Conservation (phyloP, 768 basidiomycete genomes). For the Mycena latifolia region DNA sequence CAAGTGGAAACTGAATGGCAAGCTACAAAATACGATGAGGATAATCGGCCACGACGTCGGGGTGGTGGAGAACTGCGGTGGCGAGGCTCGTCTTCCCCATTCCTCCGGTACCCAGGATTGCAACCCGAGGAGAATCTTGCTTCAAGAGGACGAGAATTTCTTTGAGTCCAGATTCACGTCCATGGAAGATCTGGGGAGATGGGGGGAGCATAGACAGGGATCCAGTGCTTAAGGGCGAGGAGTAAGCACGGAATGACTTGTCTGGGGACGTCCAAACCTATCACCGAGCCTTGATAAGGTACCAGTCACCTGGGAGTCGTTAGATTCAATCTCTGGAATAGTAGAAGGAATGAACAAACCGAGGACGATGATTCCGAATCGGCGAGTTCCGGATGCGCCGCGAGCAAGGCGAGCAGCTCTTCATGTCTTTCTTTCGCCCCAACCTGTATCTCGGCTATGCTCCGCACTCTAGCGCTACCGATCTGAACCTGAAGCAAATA, state of each 20-base stretch:
- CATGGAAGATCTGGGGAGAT: constrained; percentile 1
- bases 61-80: no score
- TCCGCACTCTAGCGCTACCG: no score
- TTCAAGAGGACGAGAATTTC: background rate
- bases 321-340: no score
- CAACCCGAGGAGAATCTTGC: background rate
- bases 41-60: background rate
- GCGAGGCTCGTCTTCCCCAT: no score
- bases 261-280: no score
- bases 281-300: no score
- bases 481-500: no score
- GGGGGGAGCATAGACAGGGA: background rate
- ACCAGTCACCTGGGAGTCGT: no score
- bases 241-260: no score
- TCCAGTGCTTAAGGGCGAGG: background rate
- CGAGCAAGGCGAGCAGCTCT: background rate
- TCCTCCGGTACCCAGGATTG: no score
- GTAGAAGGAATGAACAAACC: no score
- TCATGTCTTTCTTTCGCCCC: background rate
- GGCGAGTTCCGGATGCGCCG: background rate
- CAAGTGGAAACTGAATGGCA: background rate
- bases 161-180: background rate
- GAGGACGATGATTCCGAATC: no score
- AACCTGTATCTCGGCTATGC: background rate
- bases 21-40: background rate